Evolutionary conservation across 257 asterid species (phyloP).

Genomic region (Solanum infundibuliforme): DNA sequence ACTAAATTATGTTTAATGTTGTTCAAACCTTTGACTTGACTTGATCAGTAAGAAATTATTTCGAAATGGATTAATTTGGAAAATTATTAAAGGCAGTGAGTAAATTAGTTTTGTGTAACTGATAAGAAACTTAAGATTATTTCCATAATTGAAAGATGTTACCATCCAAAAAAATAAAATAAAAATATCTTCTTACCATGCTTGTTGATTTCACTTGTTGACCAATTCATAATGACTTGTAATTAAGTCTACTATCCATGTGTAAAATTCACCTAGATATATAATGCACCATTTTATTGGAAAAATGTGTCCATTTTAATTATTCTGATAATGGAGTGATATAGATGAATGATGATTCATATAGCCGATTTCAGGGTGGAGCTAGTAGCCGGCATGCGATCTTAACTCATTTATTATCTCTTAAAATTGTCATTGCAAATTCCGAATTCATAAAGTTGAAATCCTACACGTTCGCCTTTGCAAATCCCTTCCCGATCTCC

Average conservation of each 20-base stretch:
- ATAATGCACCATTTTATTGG: neutral
- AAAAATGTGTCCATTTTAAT: neutral
- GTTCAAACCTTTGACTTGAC: neutral
- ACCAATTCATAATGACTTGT: neutral
- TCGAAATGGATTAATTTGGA: neutral
- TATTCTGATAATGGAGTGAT: neutral
- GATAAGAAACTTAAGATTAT: neutral
- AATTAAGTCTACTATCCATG: neutral
- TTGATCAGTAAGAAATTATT: neutral
- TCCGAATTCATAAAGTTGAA: neutral
- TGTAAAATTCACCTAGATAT: neutral
- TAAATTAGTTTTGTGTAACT: neutral
- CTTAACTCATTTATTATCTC: neutral
- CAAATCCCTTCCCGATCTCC: neutral
- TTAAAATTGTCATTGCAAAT: neutral
- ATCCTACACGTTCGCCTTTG: neutral
- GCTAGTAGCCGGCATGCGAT: neutral
- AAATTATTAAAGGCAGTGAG: neutral
- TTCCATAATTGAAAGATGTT: neutral
- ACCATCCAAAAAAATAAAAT: neutral
- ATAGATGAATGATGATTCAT: neutral
- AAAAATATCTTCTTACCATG: neutral
- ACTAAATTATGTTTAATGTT: neutral
- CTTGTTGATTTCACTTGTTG: neutral
- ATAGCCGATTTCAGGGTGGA: neutral